Evolutionary conservation across 2,329 filamentous ascomycete species (phyloP).

Genomic region (Pseudogymnoascus sp.): DNA sequence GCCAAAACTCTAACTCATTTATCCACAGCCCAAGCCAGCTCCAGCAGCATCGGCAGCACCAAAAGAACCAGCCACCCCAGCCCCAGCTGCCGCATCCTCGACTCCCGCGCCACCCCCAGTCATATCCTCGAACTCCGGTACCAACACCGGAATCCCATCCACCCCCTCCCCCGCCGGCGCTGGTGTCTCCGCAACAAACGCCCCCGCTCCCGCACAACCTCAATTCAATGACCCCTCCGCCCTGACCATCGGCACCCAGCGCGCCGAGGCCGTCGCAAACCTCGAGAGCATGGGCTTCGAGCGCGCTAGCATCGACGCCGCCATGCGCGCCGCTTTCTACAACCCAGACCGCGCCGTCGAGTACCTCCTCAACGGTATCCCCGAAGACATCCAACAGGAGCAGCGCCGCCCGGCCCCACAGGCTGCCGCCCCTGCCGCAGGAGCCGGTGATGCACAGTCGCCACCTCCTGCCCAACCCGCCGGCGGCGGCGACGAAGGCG

Average conservation of each 20-base stretch:
- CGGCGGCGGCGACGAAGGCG: constrained; percentile 54
- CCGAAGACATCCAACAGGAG: constrained; percentile 70
- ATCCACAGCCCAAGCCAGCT: constrained; percentile 58
- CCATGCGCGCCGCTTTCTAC: constrained; percentile 93
- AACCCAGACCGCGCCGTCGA: constrained; percentile 97
- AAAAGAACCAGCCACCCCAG: constrained; percentile 54
- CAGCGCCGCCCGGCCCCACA: constrained; percentile 43
- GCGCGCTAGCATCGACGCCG: constrained; percentile 77
- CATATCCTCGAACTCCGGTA: constrained; percentile 43
- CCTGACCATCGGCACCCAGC: constrained; percentile 77
- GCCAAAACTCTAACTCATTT: constrained; percentile 19
- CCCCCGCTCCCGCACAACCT: constrained; percentile 43
- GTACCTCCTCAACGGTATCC: constrained; percentile 95
- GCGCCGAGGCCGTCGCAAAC: constrained; percentile 72
- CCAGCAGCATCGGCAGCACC: constrained; percentile 45
- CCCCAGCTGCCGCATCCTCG: constrained; percentile 45
- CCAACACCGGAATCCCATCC: constrained; percentile 38
- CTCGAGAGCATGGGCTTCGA: constrained; percentile 98
- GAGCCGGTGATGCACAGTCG: constrained; percentile 36
- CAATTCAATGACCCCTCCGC: constrained; percentile 66
- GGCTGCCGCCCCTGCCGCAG: constrained; percentile 36
- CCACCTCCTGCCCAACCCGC: constrained; percentile 40
- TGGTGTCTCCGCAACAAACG: constrained; percentile 42
- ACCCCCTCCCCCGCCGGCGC: constrained; percentile 39
- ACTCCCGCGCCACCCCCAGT: constrained; percentile 51